Conservation (phyloP, 2,329 filamentous ascomycete species). For the Lomentospora prolificans region DNA sequence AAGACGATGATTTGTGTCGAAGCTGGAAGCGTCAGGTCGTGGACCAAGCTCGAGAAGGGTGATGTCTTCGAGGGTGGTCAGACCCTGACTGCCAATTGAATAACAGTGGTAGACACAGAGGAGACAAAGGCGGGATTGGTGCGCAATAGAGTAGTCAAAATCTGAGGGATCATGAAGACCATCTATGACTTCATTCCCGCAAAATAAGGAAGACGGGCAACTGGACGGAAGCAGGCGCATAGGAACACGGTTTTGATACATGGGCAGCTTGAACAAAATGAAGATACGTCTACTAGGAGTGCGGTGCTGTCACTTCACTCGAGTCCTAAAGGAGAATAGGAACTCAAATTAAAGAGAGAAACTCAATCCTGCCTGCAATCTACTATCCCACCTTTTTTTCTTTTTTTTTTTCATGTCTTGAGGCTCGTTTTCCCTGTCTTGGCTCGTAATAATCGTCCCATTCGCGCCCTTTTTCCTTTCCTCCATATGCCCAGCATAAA, state of each 20-base stretch:
- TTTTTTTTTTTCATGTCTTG: no score
- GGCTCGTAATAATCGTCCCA: no score
- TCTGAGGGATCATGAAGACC: not conserved
- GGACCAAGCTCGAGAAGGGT: conserved; percentile 76
- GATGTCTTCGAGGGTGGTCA: conserved; percentile 55
- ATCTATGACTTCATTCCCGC: not conserved
- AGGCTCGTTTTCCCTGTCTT: no score
- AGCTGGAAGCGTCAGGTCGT: conserved; percentile 71
- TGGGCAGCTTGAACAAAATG: not conserved
- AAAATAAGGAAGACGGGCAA: not conserved
- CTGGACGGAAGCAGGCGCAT: not conserved
- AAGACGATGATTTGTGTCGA: conserved; percentile 93
- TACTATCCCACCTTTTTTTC: no score
- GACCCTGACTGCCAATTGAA: conserved; percentile 28
- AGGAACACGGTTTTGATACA: not conserved
- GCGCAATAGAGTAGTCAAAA: not conserved
- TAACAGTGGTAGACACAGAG: not conserved
- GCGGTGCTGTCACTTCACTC: not conserved
- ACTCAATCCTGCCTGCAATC: no score
- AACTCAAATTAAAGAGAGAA: no score
- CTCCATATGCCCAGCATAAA: not conserved
- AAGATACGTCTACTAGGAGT: not conserved
- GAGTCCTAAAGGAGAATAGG: not conserved
- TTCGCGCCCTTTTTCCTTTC: not conserved
- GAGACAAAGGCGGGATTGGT: not conserved